Percentiles rank a stretch among this genome's conserved stretches.
phyloP scores from a whole-genome alignment of 2,329 filamentous ascomycete species.

The Paracamarosporium sp. region DNA sequence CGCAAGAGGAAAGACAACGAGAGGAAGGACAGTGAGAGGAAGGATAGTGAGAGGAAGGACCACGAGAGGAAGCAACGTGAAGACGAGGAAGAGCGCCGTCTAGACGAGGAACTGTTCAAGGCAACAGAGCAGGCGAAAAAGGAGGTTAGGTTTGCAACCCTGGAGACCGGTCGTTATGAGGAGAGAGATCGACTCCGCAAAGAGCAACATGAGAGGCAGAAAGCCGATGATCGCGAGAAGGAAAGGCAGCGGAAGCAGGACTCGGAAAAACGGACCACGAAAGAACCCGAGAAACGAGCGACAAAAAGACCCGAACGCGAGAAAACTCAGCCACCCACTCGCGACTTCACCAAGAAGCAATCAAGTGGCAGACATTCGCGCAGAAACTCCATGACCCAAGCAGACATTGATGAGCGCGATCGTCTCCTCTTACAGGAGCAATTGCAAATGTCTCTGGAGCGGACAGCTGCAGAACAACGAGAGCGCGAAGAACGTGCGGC shows the following conservation, averaged over 20 bases:
- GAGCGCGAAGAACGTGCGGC: conserved; percentile 22
- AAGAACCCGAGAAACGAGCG: conserved; percentile 12
- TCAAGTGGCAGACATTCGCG: conserved; percentile 20
- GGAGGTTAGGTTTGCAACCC: conserved; percentile 30
- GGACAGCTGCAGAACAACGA: conserved; percentile 22
- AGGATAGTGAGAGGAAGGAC: no score
- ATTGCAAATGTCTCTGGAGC: conserved; percentile 24
- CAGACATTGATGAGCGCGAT: conserved; percentile 10
- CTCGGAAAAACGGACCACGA: conserved; percentile 1
- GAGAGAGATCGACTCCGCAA: conserved; percentile 25
- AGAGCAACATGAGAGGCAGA: conserved; percentile 27
- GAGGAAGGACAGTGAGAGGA: conserved; percentile 19
- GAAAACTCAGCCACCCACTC: conserved; percentile 23
- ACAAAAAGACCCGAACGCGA: conserved; percentile 25
- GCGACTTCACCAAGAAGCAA: conserved; percentile 20
- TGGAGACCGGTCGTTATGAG: conserved; percentile 28
- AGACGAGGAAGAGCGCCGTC: conserved; percentile 28
- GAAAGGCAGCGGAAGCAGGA: conserved; percentile 12
- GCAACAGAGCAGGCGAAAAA: conserved; percentile 23
- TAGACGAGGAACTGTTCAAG: conserved; percentile 17
- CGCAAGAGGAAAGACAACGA: conserved; percentile 27
- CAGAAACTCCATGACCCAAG: conserved; percentile 22
- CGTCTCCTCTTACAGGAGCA: conserved; percentile 17
- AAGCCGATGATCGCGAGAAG: conserved; percentile 22
- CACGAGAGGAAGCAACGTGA: no score